Base-by-base conservation (phyloP, 352 stramenopile species). In the Peronospora farinosa region DNA sequence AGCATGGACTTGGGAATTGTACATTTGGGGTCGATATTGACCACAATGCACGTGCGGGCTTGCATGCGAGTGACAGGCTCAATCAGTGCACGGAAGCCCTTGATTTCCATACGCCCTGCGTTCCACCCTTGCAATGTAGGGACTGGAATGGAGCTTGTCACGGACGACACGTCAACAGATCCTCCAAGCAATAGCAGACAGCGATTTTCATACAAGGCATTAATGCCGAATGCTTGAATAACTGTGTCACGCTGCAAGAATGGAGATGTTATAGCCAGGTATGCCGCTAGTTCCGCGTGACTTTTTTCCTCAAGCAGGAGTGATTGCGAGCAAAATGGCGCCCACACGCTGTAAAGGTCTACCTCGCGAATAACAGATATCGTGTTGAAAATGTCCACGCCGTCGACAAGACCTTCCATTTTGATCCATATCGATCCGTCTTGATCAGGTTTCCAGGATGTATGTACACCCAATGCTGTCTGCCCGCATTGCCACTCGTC, bases 401-500 rank as follows among this genome's bases (percentile, higher is more conserved):
- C 77, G 52, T 92, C 78, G 7, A 87, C 70, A 9, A 84, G 55
- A 5, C 78, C 78, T 43, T 92, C 78, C 2, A 92, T 58, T 30
- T 92, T 92, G 38, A 92, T 69, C 78, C 81, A 92, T 12, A 90
- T 64, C 0, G 81, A 90, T 2, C 78, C 81, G 25, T 88, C 66
- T 0, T 74, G 64, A 6, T 77, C 81, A 3, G 78, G 73, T 35
- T 92, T 92, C 77, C 78, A 92, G 21, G 84, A 74, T 0, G 81
- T 92, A 2, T 78, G 85, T 0, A 92, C 75, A 1, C 78, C 81
- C 48, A 88, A 72, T 59, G 87, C 83, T 15, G 65, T 78, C 40
- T 92, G 81, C 0, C 67, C 81, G 54, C 89, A 87, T 30, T 83
- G 68, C 81, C 81, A 92, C 16, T 66, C 50, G 9, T 87, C 75